phyloP scores from a whole-genome alignment of 2,329 filamentous ascomycete genomes.

The Apiospora aurea region DNA sequence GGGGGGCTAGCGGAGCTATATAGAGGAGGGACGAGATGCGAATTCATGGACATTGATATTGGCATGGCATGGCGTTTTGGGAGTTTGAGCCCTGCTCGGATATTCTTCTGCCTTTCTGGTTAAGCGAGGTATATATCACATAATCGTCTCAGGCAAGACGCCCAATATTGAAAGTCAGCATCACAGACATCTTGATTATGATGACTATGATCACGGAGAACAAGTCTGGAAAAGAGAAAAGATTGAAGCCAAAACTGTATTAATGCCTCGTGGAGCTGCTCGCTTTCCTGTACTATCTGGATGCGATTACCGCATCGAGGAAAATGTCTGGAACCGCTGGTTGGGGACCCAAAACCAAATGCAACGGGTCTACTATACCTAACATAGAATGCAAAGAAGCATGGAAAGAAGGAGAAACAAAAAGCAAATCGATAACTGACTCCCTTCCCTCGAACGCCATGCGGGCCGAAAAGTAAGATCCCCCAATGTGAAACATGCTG shows the following conservation, averaged over 20 bases:
- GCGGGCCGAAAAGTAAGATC: background rate
- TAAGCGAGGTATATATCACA: background rate
- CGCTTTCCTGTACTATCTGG: background rate
- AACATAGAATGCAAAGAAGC: constrained; percentile 2
- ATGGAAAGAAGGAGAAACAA: background rate
- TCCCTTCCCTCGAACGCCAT: background rate
- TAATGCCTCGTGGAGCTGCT: constrained; percentile 1
- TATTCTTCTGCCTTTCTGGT: background rate
- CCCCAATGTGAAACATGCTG: background rate
- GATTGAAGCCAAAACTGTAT: background rate
- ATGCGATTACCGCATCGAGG: background rate
- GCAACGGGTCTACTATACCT: constrained; percentile 6
- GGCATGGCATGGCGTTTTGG: constrained; percentile 22
- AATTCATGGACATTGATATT: background rate
- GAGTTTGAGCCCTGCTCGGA: background rate
- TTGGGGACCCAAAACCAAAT: background rate
- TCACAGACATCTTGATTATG: background rate
- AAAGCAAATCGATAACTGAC: background rate
- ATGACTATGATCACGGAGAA: background rate
- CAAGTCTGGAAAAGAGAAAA: background rate
- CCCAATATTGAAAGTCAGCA: background rate
- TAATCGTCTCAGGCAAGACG: background rate
- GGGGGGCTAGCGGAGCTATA: background rate
- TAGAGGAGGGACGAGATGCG: background rate
- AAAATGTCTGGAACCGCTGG: background rate